These are phyloP conservation scores for Brassica balearica DNA, from an alignment of 441 rosid genomes.

Conservation along the genomic window DNA sequence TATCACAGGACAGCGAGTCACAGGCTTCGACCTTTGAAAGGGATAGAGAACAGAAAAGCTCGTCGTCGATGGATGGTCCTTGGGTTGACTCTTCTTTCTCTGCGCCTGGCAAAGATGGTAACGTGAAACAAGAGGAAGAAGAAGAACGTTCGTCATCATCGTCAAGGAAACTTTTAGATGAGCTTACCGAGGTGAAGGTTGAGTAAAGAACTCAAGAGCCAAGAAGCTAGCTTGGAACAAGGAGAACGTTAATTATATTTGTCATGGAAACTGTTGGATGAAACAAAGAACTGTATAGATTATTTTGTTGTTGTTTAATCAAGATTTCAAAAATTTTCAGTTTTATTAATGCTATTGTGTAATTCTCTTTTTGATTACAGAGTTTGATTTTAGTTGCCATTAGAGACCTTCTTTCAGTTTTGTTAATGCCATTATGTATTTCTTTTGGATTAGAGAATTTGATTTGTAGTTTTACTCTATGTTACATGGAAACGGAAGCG, in stretches of 20 bases:
- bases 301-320: not conserved
- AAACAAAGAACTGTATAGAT: not conserved
- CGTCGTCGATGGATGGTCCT: slow-evolving; percentile 54
- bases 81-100: slow-evolving; percentile 58
- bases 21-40: slow-evolving; percentile 39
- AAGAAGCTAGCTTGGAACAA: not conserved
- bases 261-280: not conserved
- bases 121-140: slow-evolving; percentile 14
- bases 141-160: slow-evolving; percentile 30
- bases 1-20: slow-evolving; percentile 59
- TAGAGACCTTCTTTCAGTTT: not conserved
- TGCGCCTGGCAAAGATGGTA: slow-evolving; percentile 39
- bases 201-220: slow-evolving; percentile 23
- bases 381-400: not conserved
- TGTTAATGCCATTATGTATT: not conserved
- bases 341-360: not conserved
- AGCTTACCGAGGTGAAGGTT: slow-evolving; percentile 34
- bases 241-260: not conserved
- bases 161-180: slow-evolving; percentile 35
- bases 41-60: slow-evolving; percentile 37
- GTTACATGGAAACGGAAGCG: too few relatives aligned
- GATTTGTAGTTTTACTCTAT: slow-evolving; percentile 6
- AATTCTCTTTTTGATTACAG: not conserved
- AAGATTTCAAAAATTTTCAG: not conserved
- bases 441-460: not conserved